These are phyloP conservation scores for Triangularia verruculosa DNA, from an alignment of 2,329 filamentous ascomycete genomes.

Conservation along the genomic window DNA sequence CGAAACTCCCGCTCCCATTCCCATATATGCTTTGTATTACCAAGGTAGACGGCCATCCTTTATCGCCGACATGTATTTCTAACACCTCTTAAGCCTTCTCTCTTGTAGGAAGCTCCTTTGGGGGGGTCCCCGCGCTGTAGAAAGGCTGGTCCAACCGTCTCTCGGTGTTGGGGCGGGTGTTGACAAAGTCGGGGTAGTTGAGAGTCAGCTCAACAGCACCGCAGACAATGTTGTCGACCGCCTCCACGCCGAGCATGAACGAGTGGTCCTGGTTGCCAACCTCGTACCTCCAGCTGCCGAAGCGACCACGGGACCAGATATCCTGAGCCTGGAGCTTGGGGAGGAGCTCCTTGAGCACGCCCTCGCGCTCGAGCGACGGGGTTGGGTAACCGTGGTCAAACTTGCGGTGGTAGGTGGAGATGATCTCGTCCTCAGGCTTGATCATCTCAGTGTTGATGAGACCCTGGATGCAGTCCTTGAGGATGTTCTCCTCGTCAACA, in stretches of 20 bases:
- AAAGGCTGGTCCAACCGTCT: slow-evolving; percentile 55
- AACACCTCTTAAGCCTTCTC: slow-evolving; percentile 2
- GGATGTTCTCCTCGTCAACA: slow-evolving; percentile 78
- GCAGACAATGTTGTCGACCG: slow-evolving; percentile 84
- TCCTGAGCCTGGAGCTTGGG: slow-evolving; percentile 87
- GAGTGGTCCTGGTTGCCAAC: slow-evolving; percentile 94
- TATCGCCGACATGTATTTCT: neutral
- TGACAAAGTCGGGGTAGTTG: slow-evolving; percentile 97
- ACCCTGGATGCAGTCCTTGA: slow-evolving; percentile 90
- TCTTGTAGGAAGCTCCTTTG: slow-evolving; percentile 14
- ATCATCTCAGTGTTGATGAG: slow-evolving; percentile 98
- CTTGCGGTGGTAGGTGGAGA: slow-evolving; percentile 95
- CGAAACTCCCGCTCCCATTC: slow-evolving; percentile 3
- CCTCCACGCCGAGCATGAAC: slow-evolving; percentile 95
- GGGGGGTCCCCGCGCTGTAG: slow-evolving; percentile 30
- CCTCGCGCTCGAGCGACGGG: slow-evolving; percentile 90
- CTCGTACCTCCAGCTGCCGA: slow-evolving; percentile 98
- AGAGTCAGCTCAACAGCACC: slow-evolving; percentile 88
- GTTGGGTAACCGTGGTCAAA: slow-evolving; percentile 99
- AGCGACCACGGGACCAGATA: slow-evolving; percentile 94
- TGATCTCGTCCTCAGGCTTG: slow-evolving; percentile 84
- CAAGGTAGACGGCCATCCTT: neutral
- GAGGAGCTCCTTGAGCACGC: slow-evolving; percentile 85
- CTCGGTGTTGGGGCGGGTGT: slow-evolving; percentile 67
- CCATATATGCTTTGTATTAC: slow-evolving; percentile 1